A percentile compares a stretch with the other conserved stretches of the same genome.
Conservation (phyloP, 1,139 yeast genomes). For the Geotrichum fermentans region DNA sequence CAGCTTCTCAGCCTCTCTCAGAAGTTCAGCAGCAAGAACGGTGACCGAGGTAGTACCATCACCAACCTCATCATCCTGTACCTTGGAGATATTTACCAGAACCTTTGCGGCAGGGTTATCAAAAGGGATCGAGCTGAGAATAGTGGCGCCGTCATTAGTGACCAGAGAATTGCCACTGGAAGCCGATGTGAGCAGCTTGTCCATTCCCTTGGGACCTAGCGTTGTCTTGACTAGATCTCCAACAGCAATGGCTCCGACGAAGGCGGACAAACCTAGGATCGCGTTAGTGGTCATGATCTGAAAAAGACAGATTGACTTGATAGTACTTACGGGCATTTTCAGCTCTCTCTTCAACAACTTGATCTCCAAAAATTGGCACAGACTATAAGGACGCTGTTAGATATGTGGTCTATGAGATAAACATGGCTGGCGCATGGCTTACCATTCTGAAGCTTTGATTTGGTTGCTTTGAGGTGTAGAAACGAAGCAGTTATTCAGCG, state of each 20-base stretch:
- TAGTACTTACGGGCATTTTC: constrained; percentile 73
- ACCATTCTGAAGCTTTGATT: too few species aligned
- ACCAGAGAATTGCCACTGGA: constrained; percentile 72
- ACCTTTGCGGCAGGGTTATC: constrained; percentile 99
- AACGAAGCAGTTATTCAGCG: too few species aligned
- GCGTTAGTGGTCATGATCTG: constrained; percentile 11
- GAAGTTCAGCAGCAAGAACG: constrained; percentile 82
- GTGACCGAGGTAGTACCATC: constrained; percentile 99
- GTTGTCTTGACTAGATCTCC: constrained; percentile 96
- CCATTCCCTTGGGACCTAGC: constrained; percentile 98
- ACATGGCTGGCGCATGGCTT: too few species aligned
- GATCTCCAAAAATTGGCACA: constrained; percentile 93
- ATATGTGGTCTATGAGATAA: too few species aligned
- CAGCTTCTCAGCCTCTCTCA: constrained; percentile 91
- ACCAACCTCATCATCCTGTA: constrained; percentile 97
- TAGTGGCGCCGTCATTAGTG: constrained; percentile 98
- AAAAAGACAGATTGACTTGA: neutral
- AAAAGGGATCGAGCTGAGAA: constrained; percentile 85
- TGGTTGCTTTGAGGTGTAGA: too few species aligned
- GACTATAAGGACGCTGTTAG: constrained; percentile 42
- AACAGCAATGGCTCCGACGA: constrained; percentile 97
- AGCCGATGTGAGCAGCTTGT: constrained; percentile 84
- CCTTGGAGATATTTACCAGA: constrained; percentile 89
- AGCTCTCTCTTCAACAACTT: constrained; percentile 94
- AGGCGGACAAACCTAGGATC: constrained; percentile 62